Base-by-base conservation (phyloP, 306 rosid species). In the Glycyrrhiza uralensis region DNA sequence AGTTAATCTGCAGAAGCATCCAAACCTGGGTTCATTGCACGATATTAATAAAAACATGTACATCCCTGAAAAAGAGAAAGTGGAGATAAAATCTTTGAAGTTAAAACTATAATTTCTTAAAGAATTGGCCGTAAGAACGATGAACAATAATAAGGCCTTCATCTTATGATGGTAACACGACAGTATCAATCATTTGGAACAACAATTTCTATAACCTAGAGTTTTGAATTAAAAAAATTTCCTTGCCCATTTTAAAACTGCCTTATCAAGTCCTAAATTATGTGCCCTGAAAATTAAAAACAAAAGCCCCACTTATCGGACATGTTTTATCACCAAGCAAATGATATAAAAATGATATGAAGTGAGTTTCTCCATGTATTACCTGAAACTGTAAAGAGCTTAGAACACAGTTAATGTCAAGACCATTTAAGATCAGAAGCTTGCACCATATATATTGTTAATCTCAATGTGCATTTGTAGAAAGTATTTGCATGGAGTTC, bases 1-100 rank as follows among this genome's bases (percentile, higher is more conserved):
- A 77, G 39, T 57, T 78, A 76, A 68, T 72, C 89, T 73, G 81
- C 85, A 70, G 79, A 83, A 80, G 76, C 68, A 64, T 75, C 80
- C 78, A 80, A 35, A 74, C 65, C 81, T 35, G 74, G 57, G 62
- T 30, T 58, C 72, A 71, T 49, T 29, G 64, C 68, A 58, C 57
- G 41, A 62, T 55, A 68, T 59, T 45, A 54, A 54, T 39, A 42
- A 52, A 60, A 74, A 64, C 76, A 39, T 11, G 46, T 36, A 39
- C 35, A 70, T 29, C 45, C 64, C 71, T 44, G 51, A 38, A 81
- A 71, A 57, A 49, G 38, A 49, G 66, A 56, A 65, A 46, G 32
- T 12, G 23, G 47, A 63, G 12, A 63, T 42, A 46, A 59, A 76
- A 70, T 44, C 35, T 69, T 69, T 29, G 1, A 70, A 45, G 51